phyloP scores from a whole-genome alignment of 805 yeast species.

The Debaryomyces tyrocola region DNA sequence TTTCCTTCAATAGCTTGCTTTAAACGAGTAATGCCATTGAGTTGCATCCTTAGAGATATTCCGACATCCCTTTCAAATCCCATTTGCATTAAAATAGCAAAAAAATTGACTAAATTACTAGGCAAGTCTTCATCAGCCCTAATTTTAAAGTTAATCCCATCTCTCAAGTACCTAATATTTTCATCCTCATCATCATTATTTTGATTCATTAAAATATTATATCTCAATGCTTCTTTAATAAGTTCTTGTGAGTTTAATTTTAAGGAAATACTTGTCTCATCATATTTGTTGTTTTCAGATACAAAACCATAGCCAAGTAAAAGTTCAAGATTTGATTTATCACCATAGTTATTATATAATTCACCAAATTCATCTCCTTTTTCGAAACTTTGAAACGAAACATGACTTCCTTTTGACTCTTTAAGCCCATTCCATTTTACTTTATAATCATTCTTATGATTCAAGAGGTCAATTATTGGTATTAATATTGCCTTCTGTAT shows the following conservation, averaged over 20 bases:
- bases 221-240: constrained; percentile 1
- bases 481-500: constrained; percentile 2
- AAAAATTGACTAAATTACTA: constrained; percentile 4
- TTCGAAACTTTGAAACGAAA: constrained; percentile 1
- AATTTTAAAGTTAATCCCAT: constrained; percentile 7
- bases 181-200: background rate
- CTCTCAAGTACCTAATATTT: background rate
- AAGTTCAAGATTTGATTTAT: constrained; percentile 6
- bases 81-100: constrained; percentile 5
- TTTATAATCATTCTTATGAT: constrained; percentile 4
- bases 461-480: constrained; percentile 7
- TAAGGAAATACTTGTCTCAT: constrained; percentile 5
- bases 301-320: constrained; percentile 8
- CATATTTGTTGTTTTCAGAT: constrained; percentile 3
- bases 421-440: constrained; percentile 1
- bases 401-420: background rate
- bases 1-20: constrained; percentile 3
- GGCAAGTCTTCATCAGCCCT: constrained; percentile 1
- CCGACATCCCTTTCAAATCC: constrained; percentile 2
- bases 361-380: background rate
- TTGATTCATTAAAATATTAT: constrained; percentile 2
- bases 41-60: constrained; percentile 6
- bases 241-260: constrained; percentile 2
- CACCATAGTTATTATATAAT: constrained; percentile 7
- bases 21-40: constrained; percentile 3